A percentile compares a stretch with the other conserved stretches of the same genome.
These are phyloP conservation scores for Lecanosticta acicola DNA, from an alignment of 2,329 filamentous ascomycete species.

Conservation along the genomic window DNA sequence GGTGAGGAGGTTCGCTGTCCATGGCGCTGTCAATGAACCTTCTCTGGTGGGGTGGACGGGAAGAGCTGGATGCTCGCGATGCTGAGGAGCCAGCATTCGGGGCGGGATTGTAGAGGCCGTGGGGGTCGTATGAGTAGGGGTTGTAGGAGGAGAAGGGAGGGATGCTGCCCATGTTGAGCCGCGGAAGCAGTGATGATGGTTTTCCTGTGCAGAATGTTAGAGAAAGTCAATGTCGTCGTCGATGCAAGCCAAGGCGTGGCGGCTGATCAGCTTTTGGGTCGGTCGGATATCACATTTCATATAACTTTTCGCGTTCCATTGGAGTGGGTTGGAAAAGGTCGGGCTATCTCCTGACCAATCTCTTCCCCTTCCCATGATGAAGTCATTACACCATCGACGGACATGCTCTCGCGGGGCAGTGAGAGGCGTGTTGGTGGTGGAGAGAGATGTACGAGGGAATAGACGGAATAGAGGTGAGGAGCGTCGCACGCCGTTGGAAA, in stretches of 20 bases:
- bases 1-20: conserved; percentile 5
- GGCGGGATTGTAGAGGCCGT: neutral
- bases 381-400: neutral
- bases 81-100: neutral
- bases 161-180: neutral
- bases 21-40: conserved; percentile 14
- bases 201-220: neutral
- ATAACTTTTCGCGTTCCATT: neutral
- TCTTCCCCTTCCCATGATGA: too few species aligned
- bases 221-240: neutral
- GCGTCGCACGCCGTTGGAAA: neutral
- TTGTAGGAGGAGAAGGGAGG: conserved; percentile 1
- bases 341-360: too few species aligned
- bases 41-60: neutral
- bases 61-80: conserved; percentile 2
- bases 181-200: neutral
- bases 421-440: too few species aligned
- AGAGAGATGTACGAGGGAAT: too few species aligned
- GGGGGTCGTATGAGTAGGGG: neutral
- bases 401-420: too few species aligned
- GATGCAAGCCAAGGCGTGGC: neutral
- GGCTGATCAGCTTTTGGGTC: neutral
- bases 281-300: neutral
- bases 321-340: too few species aligned
- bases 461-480: too few species aligned